Conservation (phyloP, 257 asterid genomes). For the Fraxinus americana region DNA sequence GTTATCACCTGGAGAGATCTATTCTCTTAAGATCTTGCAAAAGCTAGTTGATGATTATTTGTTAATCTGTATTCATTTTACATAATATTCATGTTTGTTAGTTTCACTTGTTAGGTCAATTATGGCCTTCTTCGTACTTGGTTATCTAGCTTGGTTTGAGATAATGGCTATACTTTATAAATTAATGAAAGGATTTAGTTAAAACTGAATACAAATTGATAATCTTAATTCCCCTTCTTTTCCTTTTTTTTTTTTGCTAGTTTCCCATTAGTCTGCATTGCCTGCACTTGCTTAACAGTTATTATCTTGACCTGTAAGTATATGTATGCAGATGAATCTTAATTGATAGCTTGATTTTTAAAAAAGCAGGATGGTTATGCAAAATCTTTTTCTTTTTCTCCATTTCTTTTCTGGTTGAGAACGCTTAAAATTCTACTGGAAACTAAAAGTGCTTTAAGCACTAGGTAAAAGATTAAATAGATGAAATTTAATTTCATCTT, state of each 20-base stretch:
- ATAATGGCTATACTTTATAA: not conserved
- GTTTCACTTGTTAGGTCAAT: not conserved
- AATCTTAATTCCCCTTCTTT: no score
- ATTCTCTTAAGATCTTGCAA: no score
- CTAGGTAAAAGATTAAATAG: not conserved
- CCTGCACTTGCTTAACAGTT: no score
- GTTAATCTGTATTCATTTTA: slow-evolving; percentile 9
- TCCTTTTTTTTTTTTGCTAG: not conserved
- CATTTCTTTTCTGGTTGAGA: not conserved
- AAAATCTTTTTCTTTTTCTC: no score
- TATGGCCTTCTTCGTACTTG: no score
- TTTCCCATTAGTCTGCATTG: no score
- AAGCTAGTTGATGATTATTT: no score
- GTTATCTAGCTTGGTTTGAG: not conserved
- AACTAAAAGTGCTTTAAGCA: slow-evolving; percentile 27
- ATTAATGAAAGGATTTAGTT: no score
- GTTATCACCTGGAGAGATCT: no score
- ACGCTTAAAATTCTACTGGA: slow-evolving; percentile 1
- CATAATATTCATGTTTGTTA: not conserved
- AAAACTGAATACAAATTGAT: no score
- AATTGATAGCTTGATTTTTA: slow-evolving; percentile 12
- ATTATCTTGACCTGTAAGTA: not conserved
- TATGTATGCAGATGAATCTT: slow-evolving; percentile 7
- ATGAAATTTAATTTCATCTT: slow-evolving; percentile 9
- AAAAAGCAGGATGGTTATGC: slow-evolving; percentile 7